Base-by-base conservation (phyloP, 1,139 yeast species). In the Sugiyamaella grinbergsii region DNA sequence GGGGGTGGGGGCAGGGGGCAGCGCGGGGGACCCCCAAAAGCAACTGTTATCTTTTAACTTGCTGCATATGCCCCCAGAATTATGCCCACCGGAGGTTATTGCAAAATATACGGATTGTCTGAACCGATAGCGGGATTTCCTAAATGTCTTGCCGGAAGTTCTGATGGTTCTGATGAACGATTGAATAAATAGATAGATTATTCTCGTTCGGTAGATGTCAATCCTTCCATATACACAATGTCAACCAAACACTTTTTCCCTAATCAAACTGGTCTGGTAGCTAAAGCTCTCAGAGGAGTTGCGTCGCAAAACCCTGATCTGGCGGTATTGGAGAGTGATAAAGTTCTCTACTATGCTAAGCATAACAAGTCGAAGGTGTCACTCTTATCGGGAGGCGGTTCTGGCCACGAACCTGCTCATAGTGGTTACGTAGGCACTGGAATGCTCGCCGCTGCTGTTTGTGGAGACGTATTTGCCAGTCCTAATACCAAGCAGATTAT, bases 381-480 rank as follows among this genome's bases (percentile, higher is more conserved):
- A 0, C 58, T 74, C 29, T 64, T 74, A 36, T 68, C 72, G 44
- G 78, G 78, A 7, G 78, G 78, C 3, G 77, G 77, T 4, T 71
- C 77, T 7, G 79, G 79, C 15, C 79, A 75, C 53, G 79, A 75
- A 57, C 79, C 79, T 7, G 76, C 75, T 5, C 73, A 73, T 67
- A 63, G 71, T 43, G 78, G 78, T 1, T 69, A 72, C 49, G 78
- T 75, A 13, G 76, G 78, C 19, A 58, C 65, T 23, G 78, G 77
- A 0, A 72, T 75, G 76, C 63, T 75, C 31, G 62, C 74, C 24
- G 77, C 77, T 5, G 74, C 77, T 20, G 77, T 74, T 19, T 74
- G 72, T 58, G 79, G 79, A 19, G 75, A 74, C 49, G 69, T 75
- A 5, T 75, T 75, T 64, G 78, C 79, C 24, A 66, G 74, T 41